Base-by-base conservation (phyloP, 495 filamentous ascomycete species). In the Lasiosphaeris hirsuta region DNA sequence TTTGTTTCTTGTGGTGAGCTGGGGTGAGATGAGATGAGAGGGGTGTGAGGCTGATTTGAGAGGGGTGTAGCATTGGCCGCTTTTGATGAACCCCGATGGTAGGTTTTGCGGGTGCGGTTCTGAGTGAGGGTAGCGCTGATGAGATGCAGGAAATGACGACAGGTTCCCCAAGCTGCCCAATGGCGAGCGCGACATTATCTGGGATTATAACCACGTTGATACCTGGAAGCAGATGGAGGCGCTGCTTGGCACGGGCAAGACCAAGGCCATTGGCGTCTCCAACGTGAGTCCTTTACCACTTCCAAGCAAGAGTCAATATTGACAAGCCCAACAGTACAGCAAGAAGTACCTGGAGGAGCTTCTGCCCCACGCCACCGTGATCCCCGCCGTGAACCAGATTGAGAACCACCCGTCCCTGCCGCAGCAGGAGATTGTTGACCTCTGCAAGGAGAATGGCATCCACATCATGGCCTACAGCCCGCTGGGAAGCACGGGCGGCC, bases 341-440 rank as follows among this genome's bases (percentile, higher is more conserved):
- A 78, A 81, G 51, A 72, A 74, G 51, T 91, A 86, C 67, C 80
- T 96, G 1, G 81, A 91, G 67, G 73, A 91, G 66, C 77, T 95
- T 41, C 80, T 94, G 7, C 76, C 83, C 4, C 74, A 86, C 48
- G 83, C 81, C 49, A 80, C 72, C 35, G 73, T 92, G 40, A 69
- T 86, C 0, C 91, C 91, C 10, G 90, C 90, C n/a, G 88, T 85
- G 59, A 94, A 95, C 75, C 90, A 95, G 82, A 91, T 95, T 66
- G 91, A 96, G 76, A 92, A 92, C 75, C 89, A 92, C 76, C 87
- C 87, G 11, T 80, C 78, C 5, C 81, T 94, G n/a, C 90, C 90
- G 0, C 90, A 94, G 75, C 86, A 92, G 71, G 89, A 94, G 63
- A 87, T 92, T 63, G 85, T 90, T 37, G 87, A 91, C 66, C 81